phyloP scores from a whole-genome alignment of 2,329 filamentous ascomycete genomes.

The Claviceps sp. region DNA sequence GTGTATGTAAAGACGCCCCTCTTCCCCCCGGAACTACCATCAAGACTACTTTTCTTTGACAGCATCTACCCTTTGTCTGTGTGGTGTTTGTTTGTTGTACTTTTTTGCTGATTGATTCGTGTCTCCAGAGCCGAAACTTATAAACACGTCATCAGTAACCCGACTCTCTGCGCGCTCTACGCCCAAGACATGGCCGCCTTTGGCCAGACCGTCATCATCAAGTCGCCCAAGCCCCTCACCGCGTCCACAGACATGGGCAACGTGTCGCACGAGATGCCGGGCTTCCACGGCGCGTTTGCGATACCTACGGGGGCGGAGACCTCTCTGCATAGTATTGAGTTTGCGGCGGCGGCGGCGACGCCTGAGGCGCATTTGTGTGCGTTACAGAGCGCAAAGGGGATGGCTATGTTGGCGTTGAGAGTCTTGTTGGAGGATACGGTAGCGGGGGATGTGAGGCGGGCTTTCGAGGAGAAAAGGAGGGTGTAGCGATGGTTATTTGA shows the following conservation, averaged over 20 bases:
- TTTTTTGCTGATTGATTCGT: background rate
- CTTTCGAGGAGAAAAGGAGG: background rate
- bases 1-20: constrained; percentile 13
- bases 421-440: constrained; percentile 14
- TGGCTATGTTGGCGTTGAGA: constrained; percentile 24
- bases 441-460: background rate
- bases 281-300: constrained; percentile 33
- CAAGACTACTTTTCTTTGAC: background rate
- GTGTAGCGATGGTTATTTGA: background rate
- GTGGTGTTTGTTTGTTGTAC: background rate
- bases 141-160: constrained; percentile 30
- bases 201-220: constrained; percentile 22
- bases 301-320: constrained; percentile 25
- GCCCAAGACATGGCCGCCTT: constrained; percentile 28
- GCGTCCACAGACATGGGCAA: constrained; percentile 39
- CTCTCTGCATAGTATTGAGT: constrained; percentile 26
- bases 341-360: constrained; percentile 29
- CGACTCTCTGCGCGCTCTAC: constrained; percentile 29
- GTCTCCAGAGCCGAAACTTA: constrained; percentile 23
- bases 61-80: background rate
- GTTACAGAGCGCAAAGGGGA: constrained; percentile 29
- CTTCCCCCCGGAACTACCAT: background rate
- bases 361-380: constrained; percentile 26
- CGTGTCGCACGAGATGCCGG: constrained; percentile 31
- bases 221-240: constrained; percentile 22